phyloP scores from a whole-genome alignment of 768 basidiomycete genomes.

The Boletus vinaceobasis region DNA sequence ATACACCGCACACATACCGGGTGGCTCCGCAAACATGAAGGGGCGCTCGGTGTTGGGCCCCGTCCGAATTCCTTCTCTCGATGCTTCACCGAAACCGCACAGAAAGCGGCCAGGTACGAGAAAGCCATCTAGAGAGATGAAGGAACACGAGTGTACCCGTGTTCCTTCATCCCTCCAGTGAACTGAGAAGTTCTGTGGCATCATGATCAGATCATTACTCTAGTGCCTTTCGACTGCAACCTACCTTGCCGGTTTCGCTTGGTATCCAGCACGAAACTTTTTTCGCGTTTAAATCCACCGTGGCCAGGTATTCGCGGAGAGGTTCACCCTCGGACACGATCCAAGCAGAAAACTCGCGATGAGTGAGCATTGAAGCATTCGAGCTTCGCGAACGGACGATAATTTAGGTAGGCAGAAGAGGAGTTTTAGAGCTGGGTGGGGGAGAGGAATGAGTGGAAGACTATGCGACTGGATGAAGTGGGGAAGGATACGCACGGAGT shows the following conservation, averaged over 20 bases:
- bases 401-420: not conserved
- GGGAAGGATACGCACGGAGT: not conserved
- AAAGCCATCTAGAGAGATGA: slow-evolving; percentile 63
- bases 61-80: slow-evolving; percentile 51
- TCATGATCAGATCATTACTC: slow-evolving; percentile 2
- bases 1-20: slow-evolving; percentile 34
- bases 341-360: slow-evolving; percentile 69
- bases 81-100: slow-evolving; percentile 52
- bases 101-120: slow-evolving; percentile 62
- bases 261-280: slow-evolving; percentile 68
- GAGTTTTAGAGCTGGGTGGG: not conserved
- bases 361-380: slow-evolving; percentile 41
- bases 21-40: slow-evolving; percentile 52
- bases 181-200: slow-evolving; percentile 50
- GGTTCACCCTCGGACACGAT: slow-evolving; percentile 49
- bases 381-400: not conserved
- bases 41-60: slow-evolving; percentile 51
- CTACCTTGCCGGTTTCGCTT: slow-evolving; percentile 55
- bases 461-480: not conserved
- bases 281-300: slow-evolving; percentile 41
- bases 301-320: slow-evolving; percentile 55
- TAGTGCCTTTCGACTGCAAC: not conserved
- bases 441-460: not conserved
- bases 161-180: slow-evolving; percentile 65
- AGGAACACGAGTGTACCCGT: slow-evolving; percentile 51